These are phyloP conservation scores for Neurospora sp. DNA, from an alignment of 495 filamentous ascomycete species.

Conservation along the genomic window DNA sequence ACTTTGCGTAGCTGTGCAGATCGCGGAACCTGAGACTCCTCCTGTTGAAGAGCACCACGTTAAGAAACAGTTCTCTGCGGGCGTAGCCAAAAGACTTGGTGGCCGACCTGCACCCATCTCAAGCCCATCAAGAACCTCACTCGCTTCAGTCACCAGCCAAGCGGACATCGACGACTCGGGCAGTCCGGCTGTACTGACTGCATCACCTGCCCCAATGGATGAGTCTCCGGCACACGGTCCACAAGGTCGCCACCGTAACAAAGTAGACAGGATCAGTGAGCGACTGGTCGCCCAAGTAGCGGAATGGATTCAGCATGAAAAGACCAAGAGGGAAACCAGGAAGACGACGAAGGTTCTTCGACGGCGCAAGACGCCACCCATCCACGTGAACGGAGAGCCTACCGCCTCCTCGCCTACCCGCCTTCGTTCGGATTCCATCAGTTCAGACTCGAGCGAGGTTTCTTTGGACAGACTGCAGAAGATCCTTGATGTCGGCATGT, in stretches of 20 bases:
- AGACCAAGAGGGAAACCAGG: conserved; percentile 47
- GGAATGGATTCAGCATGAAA: conserved; percentile 73
- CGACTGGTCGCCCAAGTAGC: conserved; percentile 60
- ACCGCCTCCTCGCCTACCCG: conserved; percentile 3
- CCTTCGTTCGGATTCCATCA: conserved; percentile 29
- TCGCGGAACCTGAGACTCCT: conserved; percentile 33
- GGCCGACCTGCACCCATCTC: conserved; percentile 25
- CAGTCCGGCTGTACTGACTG: conserved; percentile 10
- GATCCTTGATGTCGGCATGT: conserved; percentile 54
- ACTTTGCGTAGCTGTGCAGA: conserved; percentile 34
- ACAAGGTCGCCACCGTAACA: conserved; percentile 24
- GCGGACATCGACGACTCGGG: conserved; percentile 19
- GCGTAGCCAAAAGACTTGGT: conserved; percentile 29
- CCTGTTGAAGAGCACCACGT: conserved; percentile 25
- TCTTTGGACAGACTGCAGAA: conserved; percentile 60
- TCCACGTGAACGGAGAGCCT: neutral
- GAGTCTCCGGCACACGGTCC: conserved; percentile 20
- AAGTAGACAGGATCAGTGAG: conserved; percentile 31
- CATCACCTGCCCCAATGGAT: conserved; percentile 15
- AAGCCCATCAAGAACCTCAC: conserved; percentile 29
- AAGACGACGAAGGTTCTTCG: conserved; percentile 29
- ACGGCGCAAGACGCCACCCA: conserved; percentile 20
- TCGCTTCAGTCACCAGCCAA: conserved; percentile 26
- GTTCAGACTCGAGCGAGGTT: conserved; percentile 47
- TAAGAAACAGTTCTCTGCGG: conserved; percentile 36